A percentile compares a stretch with the other conserved stretches of the same genome.
These are phyloP conservation scores for Coemansia sp. DNA, from an alignment of 192 early-diverging fungal genomes.

Conservation along the genomic window DNA sequence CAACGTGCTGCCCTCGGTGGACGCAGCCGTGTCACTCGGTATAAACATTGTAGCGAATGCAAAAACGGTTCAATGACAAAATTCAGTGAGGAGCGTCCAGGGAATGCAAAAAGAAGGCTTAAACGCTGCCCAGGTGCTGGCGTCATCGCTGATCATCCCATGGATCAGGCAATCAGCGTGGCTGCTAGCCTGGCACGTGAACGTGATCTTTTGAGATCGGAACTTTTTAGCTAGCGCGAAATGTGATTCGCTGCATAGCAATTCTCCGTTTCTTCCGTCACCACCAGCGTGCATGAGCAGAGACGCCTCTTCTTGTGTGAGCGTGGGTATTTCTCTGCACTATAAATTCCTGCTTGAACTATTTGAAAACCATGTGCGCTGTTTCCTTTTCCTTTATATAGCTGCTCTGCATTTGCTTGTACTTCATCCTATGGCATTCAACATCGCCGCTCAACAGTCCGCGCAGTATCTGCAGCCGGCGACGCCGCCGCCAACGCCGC, in stretches of 20 bases:
- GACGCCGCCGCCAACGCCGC: conserved; percentile 9
- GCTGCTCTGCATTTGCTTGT: neutral
- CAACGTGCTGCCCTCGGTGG: conserved; percentile 21
- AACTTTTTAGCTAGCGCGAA: too few relatives aligned
- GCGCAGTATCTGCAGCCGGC: neutral
- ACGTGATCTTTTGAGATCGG: too few relatives aligned
- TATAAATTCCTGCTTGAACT: neutral
- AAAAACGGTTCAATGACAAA: neutral
- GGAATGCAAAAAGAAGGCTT: neutral
- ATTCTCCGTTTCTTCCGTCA: neutral
- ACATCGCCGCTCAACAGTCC: neutral
- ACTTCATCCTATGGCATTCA: neutral
- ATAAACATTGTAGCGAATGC: neutral
- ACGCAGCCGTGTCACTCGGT: neutral
- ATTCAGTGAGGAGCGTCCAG: neutral
- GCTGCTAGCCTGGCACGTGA: too few relatives aligned
- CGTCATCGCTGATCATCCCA: conserved; percentile 2
- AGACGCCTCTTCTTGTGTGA: neutral
- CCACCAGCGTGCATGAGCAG: neutral
- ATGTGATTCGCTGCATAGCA: neutral
- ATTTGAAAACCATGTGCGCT: too few relatives aligned
- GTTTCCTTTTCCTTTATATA: neutral
- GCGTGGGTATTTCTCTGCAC: neutral
- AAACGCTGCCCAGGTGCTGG: neutral
- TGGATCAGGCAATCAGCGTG: too few relatives aligned